Evolutionary conservation across 2,329 filamentous ascomycete genomes (phyloP).

Genomic region (Hypomyces rosellus): DNA sequence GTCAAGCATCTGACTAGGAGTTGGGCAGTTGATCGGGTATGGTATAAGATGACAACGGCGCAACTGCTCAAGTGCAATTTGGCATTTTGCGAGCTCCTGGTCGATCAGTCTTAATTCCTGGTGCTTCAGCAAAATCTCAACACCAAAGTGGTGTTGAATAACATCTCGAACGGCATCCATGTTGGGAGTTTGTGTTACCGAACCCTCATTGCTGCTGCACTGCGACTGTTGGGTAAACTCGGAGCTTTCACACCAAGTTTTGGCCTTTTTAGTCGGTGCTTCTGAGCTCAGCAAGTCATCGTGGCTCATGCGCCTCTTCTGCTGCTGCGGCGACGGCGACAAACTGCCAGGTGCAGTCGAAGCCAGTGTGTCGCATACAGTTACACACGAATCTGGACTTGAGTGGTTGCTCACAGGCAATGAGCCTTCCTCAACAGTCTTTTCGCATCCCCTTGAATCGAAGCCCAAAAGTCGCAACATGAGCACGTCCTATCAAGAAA

Average conservation of each 20-base stretch:
- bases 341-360: conserved; percentile 7
- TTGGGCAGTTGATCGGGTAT: conserved; percentile 67
- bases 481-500: conserved; percentile 25
- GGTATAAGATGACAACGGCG: conserved; percentile 88
- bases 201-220: conserved; percentile 16
- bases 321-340: conserved; percentile 34
- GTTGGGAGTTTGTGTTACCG: conserved; percentile 19
- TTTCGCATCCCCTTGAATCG: conserved; percentile 52
- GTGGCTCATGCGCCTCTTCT: conserved; percentile 33
- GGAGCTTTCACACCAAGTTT: conserved; percentile 21
- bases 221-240: conserved; percentile 14
- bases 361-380: conserved; percentile 20
- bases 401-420: conserved; percentile 31
- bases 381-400: conserved; percentile 26
- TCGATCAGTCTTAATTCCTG: conserved; percentile 90
- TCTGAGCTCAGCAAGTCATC: conserved; percentile 20
- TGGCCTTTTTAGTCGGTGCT: conserved; percentile 37
- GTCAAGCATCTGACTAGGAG: conserved; percentile 60
- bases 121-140: conserved; percentile 91
- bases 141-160: conserved; percentile 80
- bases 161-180: conserved; percentile 58
- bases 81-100: conserved; percentile 92
- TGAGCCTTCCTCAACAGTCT: conserved; percentile 35
- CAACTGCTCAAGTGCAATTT: conserved; percentile 86
- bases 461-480: conserved; percentile 59